Evolutionary conservation across 176 grass and related monocot species (phyloP), one percentile per base, ranked within the genome.

Genomic region (Paspalum notatum): DNA sequence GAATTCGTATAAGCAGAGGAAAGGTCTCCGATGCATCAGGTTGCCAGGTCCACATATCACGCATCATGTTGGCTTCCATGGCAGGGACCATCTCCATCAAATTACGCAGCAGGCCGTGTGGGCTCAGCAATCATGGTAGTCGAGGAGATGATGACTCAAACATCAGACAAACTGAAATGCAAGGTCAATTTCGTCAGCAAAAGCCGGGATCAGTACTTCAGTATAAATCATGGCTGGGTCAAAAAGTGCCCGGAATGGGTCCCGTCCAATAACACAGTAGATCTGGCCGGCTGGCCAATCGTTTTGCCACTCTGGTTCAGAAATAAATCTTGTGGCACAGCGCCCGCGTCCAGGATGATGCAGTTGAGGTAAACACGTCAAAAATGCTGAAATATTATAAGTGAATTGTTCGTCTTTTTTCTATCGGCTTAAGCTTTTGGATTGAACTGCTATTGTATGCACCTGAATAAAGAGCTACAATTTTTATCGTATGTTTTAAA

Each of bases 121-220:
- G 59, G 57, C 58, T 79, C 41, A 15, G 40, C 76, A 66, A 48
- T 74, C 60, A 80, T 80, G 39, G 41, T 41, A 74, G 49, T 66
- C 22, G 24, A 85, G 39, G 83, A 65, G 53, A 62, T 66, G 65
- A 77, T 83, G 74, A 67, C 60, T 74, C 66, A 72, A 24, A 72
- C 79, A 78, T 57, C 54, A 77, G 55, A 71, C 85, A 75, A 81
- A 61, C 65, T 53, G 39, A 78, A 82, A 88, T 83, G 58, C 42
- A 66, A 20, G 50, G 50, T 59, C 75, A 42, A 57, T 47, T 71
- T 79, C 59, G 12, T 83, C 86, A 83, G 27, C 67, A 63, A 60
- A 54, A 72, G 37, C 16, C 67, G 51, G 67, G 56, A 60, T 40
- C 67, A 16, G 48, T 83, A 51, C 32, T 32, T 32, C 32, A 32